Evolutionary conservation across 176 grass and related monocot species (phyloP).

Genomic region (Poa pratensis): DNA sequence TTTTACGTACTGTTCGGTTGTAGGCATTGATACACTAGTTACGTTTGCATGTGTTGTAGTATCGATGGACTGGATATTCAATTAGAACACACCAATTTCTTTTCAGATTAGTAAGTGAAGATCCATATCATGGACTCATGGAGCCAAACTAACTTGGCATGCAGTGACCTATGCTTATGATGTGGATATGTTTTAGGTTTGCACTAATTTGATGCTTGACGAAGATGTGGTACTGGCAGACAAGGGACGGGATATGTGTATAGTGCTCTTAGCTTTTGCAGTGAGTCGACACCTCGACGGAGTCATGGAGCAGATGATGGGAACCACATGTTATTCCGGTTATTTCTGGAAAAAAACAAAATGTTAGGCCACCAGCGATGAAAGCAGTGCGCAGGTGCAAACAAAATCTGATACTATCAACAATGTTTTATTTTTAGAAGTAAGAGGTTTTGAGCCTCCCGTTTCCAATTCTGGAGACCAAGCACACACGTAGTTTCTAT

Average conservation of each 20-base stretch:
- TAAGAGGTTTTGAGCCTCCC: background rate
- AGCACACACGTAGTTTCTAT: background rate
- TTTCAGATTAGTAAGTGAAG: background rate
- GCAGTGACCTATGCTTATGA: background rate
- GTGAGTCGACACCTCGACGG: slow-evolving; percentile 9
- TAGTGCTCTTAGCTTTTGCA: background rate
- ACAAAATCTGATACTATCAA: background rate
- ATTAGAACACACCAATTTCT: background rate
- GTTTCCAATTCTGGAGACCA: background rate
- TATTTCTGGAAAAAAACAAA: background rate
- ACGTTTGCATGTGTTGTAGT: no score
- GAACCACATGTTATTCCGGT: background rate
- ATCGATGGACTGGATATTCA: background rate
- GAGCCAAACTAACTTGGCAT: background rate
- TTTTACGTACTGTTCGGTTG: no score
- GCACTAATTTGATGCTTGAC: background rate
- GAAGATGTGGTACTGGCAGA: background rate
- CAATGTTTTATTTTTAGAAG: background rate
- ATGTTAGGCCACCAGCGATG: background rate
- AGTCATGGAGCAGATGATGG: background rate
- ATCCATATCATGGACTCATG: slow-evolving; percentile 37
- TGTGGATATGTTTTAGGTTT: slow-evolving; percentile 18
- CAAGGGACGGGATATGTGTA: background rate
- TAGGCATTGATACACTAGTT: no score
- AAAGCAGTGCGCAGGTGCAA: background rate